These are phyloP conservation scores for Panicum hallii DNA, from an alignment of 202 grass and related monocot genomes.

Conservation along the genomic window DNA sequence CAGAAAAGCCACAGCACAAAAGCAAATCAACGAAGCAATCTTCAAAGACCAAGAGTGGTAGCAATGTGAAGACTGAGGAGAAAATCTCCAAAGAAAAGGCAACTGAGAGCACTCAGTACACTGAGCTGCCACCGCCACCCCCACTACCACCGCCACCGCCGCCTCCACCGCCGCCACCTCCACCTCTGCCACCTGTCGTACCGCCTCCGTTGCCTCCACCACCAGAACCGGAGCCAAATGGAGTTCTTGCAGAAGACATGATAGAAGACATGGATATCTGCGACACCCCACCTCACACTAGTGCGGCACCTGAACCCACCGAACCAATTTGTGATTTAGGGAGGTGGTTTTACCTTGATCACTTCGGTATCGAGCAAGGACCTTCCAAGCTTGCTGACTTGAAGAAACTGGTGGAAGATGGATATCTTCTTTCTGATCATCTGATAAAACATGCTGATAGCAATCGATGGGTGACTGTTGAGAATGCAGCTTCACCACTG, in stretches of 20 bases:
- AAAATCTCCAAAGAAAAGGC: slow-evolving; percentile 73
- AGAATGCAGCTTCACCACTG: slow-evolving; percentile 90
- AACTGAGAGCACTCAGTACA: slow-evolving; percentile 52
- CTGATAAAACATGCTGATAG: slow-evolving; percentile 93
- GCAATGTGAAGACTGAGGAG: slow-evolving; percentile 66
- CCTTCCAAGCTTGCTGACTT: slow-evolving; percentile 82
- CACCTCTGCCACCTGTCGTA: slow-evolving; percentile 64
- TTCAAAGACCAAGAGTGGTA: slow-evolving; percentile 70
- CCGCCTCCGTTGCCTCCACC: slow-evolving; percentile 65
- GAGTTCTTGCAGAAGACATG: slow-evolving; percentile 69
- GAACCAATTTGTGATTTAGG: slow-evolving; percentile 53
- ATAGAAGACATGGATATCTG: slow-evolving; percentile 99
- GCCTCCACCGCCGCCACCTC: slow-evolving; percentile 58
- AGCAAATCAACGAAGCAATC: slow-evolving; percentile 66
- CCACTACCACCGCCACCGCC: slow-evolving; percentile 54
- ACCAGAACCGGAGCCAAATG: slow-evolving; percentile 52
- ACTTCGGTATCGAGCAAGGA: slow-evolving; percentile 86
- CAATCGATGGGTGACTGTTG: slow-evolving; percentile 84
- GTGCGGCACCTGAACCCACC: slow-evolving; percentile 47
- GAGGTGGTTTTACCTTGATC: slow-evolving; percentile 94
- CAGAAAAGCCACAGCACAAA: slow-evolving; percentile 63
- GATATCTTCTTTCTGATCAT: slow-evolving; percentile 93
- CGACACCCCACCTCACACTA: slow-evolving; percentile 86
- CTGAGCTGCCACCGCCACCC: slow-evolving; percentile 65
- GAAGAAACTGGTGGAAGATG: slow-evolving; percentile 77